Percentiles rank a stretch among this genome's conserved stretches.
phyloP scores from a whole-genome alignment of 78 protist genomes.

The Goniomonas avonlea region DNA sequence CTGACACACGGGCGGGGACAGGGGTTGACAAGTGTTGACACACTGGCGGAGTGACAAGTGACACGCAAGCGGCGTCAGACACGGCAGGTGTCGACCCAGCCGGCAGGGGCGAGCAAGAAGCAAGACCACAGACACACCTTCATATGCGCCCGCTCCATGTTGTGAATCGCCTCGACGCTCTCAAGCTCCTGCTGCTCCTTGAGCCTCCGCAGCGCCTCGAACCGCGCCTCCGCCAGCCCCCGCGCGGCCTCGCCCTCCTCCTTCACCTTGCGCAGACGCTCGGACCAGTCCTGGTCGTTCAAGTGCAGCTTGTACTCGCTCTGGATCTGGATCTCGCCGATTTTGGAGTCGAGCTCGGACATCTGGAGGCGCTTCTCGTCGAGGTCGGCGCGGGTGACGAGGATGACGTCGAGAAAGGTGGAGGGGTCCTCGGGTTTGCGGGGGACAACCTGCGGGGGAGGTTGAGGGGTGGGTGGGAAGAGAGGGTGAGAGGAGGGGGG shows the following conservation, averaged over 20 bases:
- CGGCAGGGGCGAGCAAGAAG: too few species aligned
- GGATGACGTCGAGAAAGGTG: slow-evolving; percentile 26
- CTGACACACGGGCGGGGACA: too few species aligned
- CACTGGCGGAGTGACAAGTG: too few species aligned
- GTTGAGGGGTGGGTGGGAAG: too few species aligned
- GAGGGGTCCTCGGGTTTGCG: not conserved
- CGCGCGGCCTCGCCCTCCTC: slow-evolving; percentile 27
- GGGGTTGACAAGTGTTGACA: too few species aligned
- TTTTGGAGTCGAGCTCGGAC: slow-evolving; percentile 10
- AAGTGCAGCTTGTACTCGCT: not conserved
- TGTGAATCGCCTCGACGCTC: not conserved
- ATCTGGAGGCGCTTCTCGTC: slow-evolving; percentile 10
- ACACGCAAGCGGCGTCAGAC: too few species aligned
- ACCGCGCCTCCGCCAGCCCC: not conserved
- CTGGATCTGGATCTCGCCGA: slow-evolving; percentile 39
- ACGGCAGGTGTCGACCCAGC: too few species aligned
- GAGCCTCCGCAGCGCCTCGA: slow-evolving; percentile 8
- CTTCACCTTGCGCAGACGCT: slow-evolving; percentile 39
- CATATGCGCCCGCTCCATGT: slow-evolving; percentile 3
- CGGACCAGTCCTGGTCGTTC: slow-evolving; percentile 14
- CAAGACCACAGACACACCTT: too few species aligned
- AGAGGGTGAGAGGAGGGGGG: too few species aligned
- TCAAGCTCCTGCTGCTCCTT: not conserved
- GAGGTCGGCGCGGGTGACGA: slow-evolving; percentile 34
- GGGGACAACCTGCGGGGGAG: not conserved